phyloP scores from a whole-genome alignment of 1,139 yeast species.

The Magnusiomyces suaveolens region DNA sequence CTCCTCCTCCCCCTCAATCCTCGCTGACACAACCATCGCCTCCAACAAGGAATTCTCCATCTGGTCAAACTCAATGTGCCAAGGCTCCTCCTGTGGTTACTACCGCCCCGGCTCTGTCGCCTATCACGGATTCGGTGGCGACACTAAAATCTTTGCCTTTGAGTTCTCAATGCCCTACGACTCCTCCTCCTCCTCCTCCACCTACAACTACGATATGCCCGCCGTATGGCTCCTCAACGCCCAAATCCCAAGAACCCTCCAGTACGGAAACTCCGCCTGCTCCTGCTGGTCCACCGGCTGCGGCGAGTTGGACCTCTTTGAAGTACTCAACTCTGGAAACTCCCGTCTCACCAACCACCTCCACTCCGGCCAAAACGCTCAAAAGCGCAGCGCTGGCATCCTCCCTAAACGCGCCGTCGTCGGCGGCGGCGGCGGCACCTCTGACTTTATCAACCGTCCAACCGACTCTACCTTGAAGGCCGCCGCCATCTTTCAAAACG shows the following conservation, averaged over 20 bases:
- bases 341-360: constrained; percentile 67
- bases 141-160: constrained; percentile 72
- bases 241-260: constrained; percentile 85
- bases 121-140: constrained; percentile 68
- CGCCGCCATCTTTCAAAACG: constrained; percentile 59
- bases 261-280: constrained; percentile 69
- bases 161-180: constrained; percentile 89
- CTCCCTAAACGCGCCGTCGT: neutral
- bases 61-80: constrained; percentile 61
- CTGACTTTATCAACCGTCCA: constrained; percentile 83
- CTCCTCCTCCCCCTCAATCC: constrained; percentile 52
- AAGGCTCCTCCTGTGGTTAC: constrained; percentile 58
- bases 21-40: constrained; percentile 51
- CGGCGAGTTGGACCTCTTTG: constrained; percentile 92
- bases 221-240: constrained; percentile 95
- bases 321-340: constrained; percentile 66
- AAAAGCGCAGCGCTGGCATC: constrained; percentile 40
- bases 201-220: constrained; percentile 70
- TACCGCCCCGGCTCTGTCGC: constrained; percentile 83
- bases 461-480: constrained; percentile 69
- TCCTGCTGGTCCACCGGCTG: constrained; percentile 97
- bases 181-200: constrained; percentile 26
- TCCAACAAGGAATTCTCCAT: constrained; percentile 74
- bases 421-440: constrained; percentile 66
- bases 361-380: constrained; percentile 74